phyloP scores from a whole-genome alignment of 202 grass and related monocot genomes.

The Bolboschoenoplectus hybrid region DNA sequence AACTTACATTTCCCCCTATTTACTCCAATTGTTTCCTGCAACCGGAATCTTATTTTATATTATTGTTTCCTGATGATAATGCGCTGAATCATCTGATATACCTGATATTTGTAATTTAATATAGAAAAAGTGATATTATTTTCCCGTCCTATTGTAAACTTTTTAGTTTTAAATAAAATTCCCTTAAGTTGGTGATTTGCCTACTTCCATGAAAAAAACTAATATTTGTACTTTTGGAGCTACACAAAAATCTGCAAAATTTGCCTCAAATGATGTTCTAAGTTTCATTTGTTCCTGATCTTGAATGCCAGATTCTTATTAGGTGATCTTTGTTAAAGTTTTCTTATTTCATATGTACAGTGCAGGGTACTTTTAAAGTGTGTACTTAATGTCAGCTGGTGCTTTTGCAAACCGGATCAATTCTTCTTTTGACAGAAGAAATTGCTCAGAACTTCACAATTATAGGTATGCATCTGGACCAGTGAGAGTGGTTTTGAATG shows the following conservation, averaged over 20 bases:
- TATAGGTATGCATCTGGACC: slow-evolving; percentile 48
- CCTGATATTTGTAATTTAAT: not conserved
- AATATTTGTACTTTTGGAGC: not conserved
- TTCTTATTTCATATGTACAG: slow-evolving; percentile 17
- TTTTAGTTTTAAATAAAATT: not conserved
- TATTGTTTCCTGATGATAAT: slow-evolving; percentile 1
- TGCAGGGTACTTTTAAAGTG: not conserved
- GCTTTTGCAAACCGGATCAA: slow-evolving; percentile 54
- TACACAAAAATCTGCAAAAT: not conserved
- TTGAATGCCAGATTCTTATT: not conserved
- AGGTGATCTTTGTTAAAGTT: not conserved
- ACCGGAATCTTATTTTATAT: not conserved
- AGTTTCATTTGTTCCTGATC: not conserved
- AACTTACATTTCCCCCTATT: not conserved
- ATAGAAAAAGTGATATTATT: not conserved
- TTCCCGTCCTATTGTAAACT: not conserved
- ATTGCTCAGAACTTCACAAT: slow-evolving; percentile 52
- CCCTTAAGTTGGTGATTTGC: not conserved
- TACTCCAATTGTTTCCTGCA: not conserved
- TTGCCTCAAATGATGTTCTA: not conserved
- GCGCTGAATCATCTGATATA: not conserved
- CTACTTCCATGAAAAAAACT: not conserved
- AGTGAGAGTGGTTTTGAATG: slow-evolving; percentile 13
- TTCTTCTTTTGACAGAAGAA: slow-evolving; percentile 50
- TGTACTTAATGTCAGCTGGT: slow-evolving; percentile 50